Evolutionary conservation across 768 basidiomycete genomes (phyloP).

Genomic region (Podaxis sp.): DNA sequence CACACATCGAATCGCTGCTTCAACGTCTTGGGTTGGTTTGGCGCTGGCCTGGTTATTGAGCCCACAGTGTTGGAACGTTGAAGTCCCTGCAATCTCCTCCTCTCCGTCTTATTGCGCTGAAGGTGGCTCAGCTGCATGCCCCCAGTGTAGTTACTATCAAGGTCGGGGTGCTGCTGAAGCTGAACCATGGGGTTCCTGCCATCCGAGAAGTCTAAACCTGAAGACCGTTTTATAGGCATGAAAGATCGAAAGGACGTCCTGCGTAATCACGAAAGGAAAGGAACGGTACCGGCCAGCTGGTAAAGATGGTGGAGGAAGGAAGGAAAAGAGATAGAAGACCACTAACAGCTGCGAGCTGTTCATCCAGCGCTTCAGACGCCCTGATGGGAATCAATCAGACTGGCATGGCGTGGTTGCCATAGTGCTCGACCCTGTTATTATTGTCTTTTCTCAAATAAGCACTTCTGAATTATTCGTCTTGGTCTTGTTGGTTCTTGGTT

Average conservation of each 20-base stretch:
- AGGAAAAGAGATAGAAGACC: constrained; percentile 14
- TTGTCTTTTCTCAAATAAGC: neutral
- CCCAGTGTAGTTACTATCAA: constrained; percentile 23
- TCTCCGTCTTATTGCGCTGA: constrained; percentile 84
- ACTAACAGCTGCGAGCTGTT: neutral
- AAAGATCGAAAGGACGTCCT: constrained; percentile 27
- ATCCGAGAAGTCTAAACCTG: constrained; percentile 70
- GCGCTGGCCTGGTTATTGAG: constrained; percentile 20
- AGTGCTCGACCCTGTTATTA: neutral
- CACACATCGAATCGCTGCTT: constrained; percentile 58
- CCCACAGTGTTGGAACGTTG: constrained; percentile 53
- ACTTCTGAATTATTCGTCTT: neutral
- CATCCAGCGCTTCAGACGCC: neutral
- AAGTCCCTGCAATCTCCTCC: constrained; percentile 77
- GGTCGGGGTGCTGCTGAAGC: constrained; percentile 51
- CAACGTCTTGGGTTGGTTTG: constrained; percentile 32
- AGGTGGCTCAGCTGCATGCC: constrained; percentile 43
- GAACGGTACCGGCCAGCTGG: constrained; percentile 46
- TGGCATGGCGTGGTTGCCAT: constrained; percentile 1
- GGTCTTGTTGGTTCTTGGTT: constrained; percentile 2
- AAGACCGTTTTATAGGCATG: constrained; percentile 43
- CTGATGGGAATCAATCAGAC: constrained; percentile 3
- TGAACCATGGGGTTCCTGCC: constrained; percentile 30
- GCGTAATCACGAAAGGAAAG: constrained; percentile 33
- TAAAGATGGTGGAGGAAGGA: constrained; percentile 24